phyloP scores from a whole-genome alignment of 768 basidiomycete species.

The Exidia glandulosa region DNA sequence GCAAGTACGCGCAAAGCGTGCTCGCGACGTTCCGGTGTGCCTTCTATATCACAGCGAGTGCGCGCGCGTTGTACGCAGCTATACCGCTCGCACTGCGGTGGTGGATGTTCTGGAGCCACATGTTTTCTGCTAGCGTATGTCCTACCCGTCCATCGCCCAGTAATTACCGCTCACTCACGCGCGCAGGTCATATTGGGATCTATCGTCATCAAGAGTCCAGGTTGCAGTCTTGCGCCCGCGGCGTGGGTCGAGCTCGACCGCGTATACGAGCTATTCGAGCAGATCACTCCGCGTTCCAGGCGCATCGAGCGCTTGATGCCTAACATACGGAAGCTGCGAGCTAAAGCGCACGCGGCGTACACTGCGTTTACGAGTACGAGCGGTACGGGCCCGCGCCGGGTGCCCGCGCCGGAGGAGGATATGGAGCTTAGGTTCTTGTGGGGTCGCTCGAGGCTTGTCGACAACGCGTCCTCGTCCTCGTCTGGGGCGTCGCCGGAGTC shows the following conservation, averaged over 20 bases:
- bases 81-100: constrained; percentile 53
- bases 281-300: neutral
- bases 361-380: neutral
- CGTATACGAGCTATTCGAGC: neutral
- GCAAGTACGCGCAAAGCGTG: constrained; percentile 65
- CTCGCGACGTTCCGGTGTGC: constrained; percentile 70
- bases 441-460: no score
- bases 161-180: neutral
- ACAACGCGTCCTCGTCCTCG: no score
- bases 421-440: no score
- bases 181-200: constrained; percentile 25
- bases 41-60: constrained; percentile 56
- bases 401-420: no score
- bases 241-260: neutral
- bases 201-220: neutral
- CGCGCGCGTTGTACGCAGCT: constrained; percentile 57
- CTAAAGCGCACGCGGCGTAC: neutral
- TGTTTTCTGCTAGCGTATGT: constrained; percentile 53
- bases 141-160: neutral
- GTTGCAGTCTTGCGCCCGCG: neutral
- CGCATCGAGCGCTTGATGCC: neutral
- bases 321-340: neutral
- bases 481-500: no score
- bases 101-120: constrained; percentile 41
- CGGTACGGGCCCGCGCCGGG: no score